Evolutionary conservation across 116 monocot genomes (phyloP).

Genomic region (Posidonia oceanica): DNA sequence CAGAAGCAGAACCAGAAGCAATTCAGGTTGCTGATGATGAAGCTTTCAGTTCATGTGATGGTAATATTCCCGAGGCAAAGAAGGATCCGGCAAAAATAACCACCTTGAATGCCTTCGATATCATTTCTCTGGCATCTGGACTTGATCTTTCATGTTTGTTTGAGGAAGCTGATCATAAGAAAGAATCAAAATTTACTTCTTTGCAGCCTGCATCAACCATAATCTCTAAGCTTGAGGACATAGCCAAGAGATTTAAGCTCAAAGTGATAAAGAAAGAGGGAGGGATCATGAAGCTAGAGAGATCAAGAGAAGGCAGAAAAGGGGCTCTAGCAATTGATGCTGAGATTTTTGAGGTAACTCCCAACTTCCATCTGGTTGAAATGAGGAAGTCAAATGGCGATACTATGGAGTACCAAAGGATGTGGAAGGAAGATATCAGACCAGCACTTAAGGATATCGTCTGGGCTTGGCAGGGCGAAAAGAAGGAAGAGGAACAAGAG

Average conservation of each 20-base stretch:
- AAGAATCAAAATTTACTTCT: slow-evolving; percentile 59
- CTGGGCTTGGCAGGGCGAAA: slow-evolving; percentile 87
- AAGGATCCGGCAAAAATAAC: slow-evolving; percentile 18
- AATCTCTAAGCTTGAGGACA: slow-evolving; percentile 52
- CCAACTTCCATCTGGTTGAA: slow-evolving; percentile 71
- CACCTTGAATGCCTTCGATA: slow-evolving; percentile 82
- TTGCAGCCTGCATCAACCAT: slow-evolving; percentile 38
- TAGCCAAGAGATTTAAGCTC: slow-evolving; percentile 44
- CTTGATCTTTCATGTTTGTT: slow-evolving; percentile 83
- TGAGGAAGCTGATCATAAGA: slow-evolving; percentile 31
- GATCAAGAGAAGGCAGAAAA: slow-evolving; percentile 43
- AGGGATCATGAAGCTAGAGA: slow-evolving; percentile 60
- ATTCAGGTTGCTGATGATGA: slow-evolving; percentile 1
- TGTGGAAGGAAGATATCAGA: slow-evolving; percentile 51
- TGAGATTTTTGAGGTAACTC: slow-evolving; percentile 75
- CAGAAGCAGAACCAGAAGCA: background rate
- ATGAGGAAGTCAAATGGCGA: slow-evolving; percentile 64
- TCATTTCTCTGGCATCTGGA: slow-evolving; percentile 73
- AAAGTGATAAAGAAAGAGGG: slow-evolving; percentile 68
- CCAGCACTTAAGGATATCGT: slow-evolving; percentile 78
- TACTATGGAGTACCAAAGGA: slow-evolving; percentile 62
- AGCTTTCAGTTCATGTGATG: background rate
- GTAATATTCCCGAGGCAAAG: slow-evolving; percentile 11
- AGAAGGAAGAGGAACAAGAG: background rate
- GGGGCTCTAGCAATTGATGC: slow-evolving; percentile 56